Evolutionary conservation across 306 rosid genomes (phyloP), one percentile per base, ranked within the genome.

Genomic region (Medicago ruthenica): DNA sequence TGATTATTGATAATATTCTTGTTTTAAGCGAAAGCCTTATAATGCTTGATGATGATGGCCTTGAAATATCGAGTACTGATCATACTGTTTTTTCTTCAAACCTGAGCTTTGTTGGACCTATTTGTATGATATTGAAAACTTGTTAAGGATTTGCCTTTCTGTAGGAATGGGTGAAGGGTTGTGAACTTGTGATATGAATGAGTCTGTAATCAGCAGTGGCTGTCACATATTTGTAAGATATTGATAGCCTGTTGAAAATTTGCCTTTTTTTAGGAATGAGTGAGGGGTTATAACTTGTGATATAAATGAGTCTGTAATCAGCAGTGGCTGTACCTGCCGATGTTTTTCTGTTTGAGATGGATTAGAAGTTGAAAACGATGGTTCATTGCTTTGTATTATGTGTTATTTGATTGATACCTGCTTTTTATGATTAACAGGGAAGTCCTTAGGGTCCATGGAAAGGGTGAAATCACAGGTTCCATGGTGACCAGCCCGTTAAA

Each of bases 391-490:
- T 71, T 55, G 74, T 44, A 71, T 16, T 66, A 59, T 67, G 76
- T 58, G 79, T 72, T 68, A 75, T 70, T 83, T 76, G 59, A 67
- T 50, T 73, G 82, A 68, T 77, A 54, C 75, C 20, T 66, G 76
- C 71, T 73, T 84, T 50, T 84, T 73, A 70, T 80, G 70, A 65
- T 76, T 80, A 54, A 68, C 80, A 53, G 80, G 76, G 67, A 67
- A 36, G 70, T 53, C 45, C 48, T 37, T 59, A 73, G 76, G 58
- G 68, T 80, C 79, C 16, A 5, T 59, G 22, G 11, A 63, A 71
- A 37, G 37, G 70, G 45, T 17, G 45, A 58, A 55, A 53, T 12
- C 12, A 50, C 67, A 4, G 24, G 64, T 55, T 40, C 36, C 34
- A 45, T 31, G 74, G 31, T 67, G 62, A 73, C 55, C 77, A 74